phyloP scores from a whole-genome alignment of 1,284 basidiomycete species.

The Naganishia sp. region DNA sequence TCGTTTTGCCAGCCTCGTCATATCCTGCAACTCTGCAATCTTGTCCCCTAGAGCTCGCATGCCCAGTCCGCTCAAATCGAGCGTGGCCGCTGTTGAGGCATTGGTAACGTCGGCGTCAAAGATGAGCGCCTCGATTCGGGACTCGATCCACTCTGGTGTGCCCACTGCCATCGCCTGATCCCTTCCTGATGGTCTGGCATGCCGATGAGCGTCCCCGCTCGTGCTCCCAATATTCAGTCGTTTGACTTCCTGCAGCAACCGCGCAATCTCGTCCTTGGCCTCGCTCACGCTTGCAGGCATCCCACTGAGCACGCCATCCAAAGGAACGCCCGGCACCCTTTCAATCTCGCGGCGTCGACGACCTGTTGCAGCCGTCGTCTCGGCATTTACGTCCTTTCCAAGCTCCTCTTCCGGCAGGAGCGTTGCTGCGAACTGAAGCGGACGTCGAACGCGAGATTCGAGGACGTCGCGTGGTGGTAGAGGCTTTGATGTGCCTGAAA shows the following conservation, averaged over 20 bases:
- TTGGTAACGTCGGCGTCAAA: conserved; percentile 5
- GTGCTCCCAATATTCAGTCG: conserved; percentile 7
- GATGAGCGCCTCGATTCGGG: conserved; percentile 19
- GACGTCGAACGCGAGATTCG: conserved; percentile 38
- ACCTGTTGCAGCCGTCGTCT: not conserved
- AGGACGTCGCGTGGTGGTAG: conserved; percentile 44
- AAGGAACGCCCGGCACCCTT: conserved; percentile 9
- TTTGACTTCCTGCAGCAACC: conserved; percentile 9
- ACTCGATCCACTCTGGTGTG: conserved; percentile 18
- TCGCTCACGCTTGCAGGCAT: conserved; percentile 14
- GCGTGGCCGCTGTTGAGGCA: not conserved
- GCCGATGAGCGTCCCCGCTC: conserved; percentile 9
- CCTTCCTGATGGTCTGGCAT: not conserved
- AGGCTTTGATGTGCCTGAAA: conserved; percentile 48
- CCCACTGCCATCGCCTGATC: not conserved
- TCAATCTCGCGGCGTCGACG: conserved; percentile 15
- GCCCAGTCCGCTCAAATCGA: conserved; percentile 9
- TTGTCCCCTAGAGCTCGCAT: conserved; percentile 13
- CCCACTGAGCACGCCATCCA: not conserved
- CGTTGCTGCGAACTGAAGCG: conserved; percentile 48
- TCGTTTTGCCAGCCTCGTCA: conserved; percentile 11
- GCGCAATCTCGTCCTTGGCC: conserved; percentile 25
- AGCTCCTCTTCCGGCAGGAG: conserved; percentile 40
- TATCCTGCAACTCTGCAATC: conserved; percentile 28
- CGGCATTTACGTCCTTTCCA: not conserved